Base-by-base conservation (phyloP, 768 basidiomycete species). In the Mycena pura region DNA sequence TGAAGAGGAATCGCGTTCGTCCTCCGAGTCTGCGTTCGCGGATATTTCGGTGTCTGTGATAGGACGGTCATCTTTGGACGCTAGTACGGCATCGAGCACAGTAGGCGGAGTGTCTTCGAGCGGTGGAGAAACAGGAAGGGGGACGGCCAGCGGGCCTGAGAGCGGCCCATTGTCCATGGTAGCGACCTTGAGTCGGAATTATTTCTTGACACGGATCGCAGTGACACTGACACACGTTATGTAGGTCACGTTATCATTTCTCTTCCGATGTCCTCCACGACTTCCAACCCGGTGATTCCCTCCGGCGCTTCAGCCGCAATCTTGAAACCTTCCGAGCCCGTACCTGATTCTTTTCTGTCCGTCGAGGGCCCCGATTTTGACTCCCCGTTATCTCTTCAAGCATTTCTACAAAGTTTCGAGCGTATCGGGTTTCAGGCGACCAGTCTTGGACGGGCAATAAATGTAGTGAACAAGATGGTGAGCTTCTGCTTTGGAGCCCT, bases 391-490 rank as follows among this genome's bases (percentile, higher is more conserved):
- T 86, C 86, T 45, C 78, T 99, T 25, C 80, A 88, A 41, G 78
- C 84, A 32, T 84, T 99, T 64, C 76, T 99, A 36, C 72, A 78
- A 32, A 88, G 85, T 69, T 99, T 97, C 77, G 87, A 92, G 70
- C 85, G 88, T 31, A 97, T 98, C 51, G 97, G 97, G 19, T 99
- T 99, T 72, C 97, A 99, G 74, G 97, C 97, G n/a, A 96, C 89
- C 52, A 94, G 92, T 57, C 78, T 99, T 2, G 92, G 92, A 3
- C 86, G 82, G 66, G 96, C 96, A 1, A 93, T 98, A 41, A 84
- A 91, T 27, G 90, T 97, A 51, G 91, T 99, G 25, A 89, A 99
- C 73, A 87, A 87, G 70, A 99, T 99, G 97, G 96, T 95, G 58
- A 29, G 77, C 67, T 28, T 28, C 22, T n/a, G n/a, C n/a, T n/a